Percentiles rank a stretch among this genome's conserved stretches.
phyloP scores from a whole-genome alignment of 2,329 filamentous ascomycete genomes.

The Cordyceps cicadae region DNA sequence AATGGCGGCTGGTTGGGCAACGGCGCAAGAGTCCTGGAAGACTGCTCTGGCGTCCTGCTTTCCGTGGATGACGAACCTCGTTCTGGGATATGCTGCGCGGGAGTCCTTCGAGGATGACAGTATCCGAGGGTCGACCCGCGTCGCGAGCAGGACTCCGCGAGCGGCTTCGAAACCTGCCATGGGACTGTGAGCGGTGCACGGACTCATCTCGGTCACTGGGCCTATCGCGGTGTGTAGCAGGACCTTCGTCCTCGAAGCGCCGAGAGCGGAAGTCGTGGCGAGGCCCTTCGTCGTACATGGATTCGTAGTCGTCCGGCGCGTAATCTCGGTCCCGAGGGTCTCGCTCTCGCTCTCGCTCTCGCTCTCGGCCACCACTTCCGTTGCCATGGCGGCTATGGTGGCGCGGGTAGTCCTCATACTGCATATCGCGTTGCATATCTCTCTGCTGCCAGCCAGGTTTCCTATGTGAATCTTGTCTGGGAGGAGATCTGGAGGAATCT shows the following conservation, averaged over 20 bases:
- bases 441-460: conserved; percentile 22
- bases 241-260: conserved; percentile 16
- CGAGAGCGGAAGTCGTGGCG: conserved; percentile 21
- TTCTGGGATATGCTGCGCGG: conserved; percentile 39
- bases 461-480: conserved; percentile 30
- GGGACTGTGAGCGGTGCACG: not conserved
- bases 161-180: conserved; percentile 19
- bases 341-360: conserved; percentile 17
- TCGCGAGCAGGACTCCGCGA: conserved; percentile 29
- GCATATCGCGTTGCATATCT: conserved; percentile 18
- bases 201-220: conserved; percentile 13
- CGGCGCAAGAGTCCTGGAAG: conserved; percentile 16
- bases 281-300: conserved; percentile 31
- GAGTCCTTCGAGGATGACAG: conserved; percentile 47
- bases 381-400: conserved; percentile 14
- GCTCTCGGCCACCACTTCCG: not conserved
- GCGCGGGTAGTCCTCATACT: conserved; percentile 14
- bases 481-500: conserved; percentile 37
- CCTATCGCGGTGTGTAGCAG: conserved; percentile 9
- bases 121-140: conserved; percentile 38
- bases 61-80: conserved; percentile 36
- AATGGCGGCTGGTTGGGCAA: not conserved
- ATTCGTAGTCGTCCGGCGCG: conserved; percentile 12
- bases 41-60: not conserved
- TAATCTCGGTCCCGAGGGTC: not conserved